phyloP scores from a whole-genome alignment of 192 early-diverging fungal genomes.

The Polychytrium aggregatum region DNA sequence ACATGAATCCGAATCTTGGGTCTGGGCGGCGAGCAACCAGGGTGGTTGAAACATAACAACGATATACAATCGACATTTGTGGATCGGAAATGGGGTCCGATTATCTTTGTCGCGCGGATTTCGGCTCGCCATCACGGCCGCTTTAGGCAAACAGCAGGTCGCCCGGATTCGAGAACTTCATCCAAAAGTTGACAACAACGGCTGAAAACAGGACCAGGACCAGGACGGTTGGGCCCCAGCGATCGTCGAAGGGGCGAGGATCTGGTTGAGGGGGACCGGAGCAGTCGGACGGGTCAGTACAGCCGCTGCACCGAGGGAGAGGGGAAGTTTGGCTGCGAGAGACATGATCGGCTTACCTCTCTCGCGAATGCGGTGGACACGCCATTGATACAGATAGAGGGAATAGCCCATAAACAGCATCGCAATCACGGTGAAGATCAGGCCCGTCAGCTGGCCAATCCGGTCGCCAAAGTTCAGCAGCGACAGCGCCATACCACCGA shows the following conservation, averaged over 20 bases:
- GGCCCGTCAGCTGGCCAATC: slow-evolving; percentile 54
- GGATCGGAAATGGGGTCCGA: too few species aligned
- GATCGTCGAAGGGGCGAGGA: slow-evolving; percentile 51
- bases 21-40: too few species aligned
- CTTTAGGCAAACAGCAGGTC: too few species aligned
- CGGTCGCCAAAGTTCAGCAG: slow-evolving; percentile 67
- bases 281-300: slow-evolving; percentile 31
- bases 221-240: slow-evolving; percentile 57
- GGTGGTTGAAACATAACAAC: too few species aligned
- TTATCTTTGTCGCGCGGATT: too few species aligned
- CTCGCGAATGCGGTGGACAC: slow-evolving; percentile 51
- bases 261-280: slow-evolving; percentile 4
- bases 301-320: too few species aligned
- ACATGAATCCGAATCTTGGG: too few species aligned
- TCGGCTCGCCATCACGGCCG: too few species aligned
- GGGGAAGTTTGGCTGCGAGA: too few species aligned
- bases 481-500: slow-evolving; percentile 57
- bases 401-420: slow-evolving; percentile 61
- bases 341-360: slow-evolving; percentile 21
- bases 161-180: slow-evolving; percentile 25
- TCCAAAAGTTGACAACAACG: slow-evolving; percentile 21
- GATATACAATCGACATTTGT: too few species aligned
- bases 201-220: slow-evolving; percentile 43
- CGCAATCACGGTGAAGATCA: slow-evolving; percentile 60
- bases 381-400: slow-evolving; percentile 57